These are phyloP conservation scores for Neonectria coccinea DNA, from an alignment of 2,329 filamentous ascomycete genomes.

Conservation along the genomic window DNA sequence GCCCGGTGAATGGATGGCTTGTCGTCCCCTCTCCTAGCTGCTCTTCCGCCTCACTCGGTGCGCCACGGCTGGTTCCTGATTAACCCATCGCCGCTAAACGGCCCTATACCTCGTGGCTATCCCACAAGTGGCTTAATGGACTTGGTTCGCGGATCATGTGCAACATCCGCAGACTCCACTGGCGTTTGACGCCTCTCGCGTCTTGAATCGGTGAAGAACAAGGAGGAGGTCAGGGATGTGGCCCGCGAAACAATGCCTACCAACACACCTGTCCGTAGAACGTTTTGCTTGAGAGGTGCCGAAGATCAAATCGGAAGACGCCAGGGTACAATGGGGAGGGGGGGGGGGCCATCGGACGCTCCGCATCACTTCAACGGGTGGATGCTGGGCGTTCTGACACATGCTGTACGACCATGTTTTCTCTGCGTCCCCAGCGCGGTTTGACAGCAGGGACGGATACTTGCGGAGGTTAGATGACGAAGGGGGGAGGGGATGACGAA, in stretches of 20 bases:
- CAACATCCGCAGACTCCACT: slow-evolving; percentile 48
- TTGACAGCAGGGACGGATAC: slow-evolving; percentile 30
- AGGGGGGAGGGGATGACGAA: slow-evolving; percentile 8
- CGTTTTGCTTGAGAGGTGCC: slow-evolving; percentile 33
- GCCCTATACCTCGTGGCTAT: slow-evolving; percentile 40
- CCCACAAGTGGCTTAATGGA: slow-evolving; percentile 43
- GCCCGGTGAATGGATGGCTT: slow-evolving; percentile 3
- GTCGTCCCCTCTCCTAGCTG: slow-evolving; percentile 8
- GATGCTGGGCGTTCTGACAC: slow-evolving; percentile 39
- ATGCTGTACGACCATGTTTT: slow-evolving; percentile 32
- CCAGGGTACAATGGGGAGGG: slow-evolving; percentile 19
- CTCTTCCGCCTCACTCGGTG: slow-evolving; percentile 15
- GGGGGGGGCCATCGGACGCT: slow-evolving; percentile 13
- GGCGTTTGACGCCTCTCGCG: slow-evolving; percentile 48
- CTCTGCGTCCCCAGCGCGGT: slow-evolving; percentile 24
- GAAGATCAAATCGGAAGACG: slow-evolving; percentile 35
- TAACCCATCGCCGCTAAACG: slow-evolving; percentile 26
- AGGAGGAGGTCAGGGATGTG: slow-evolving; percentile 23
- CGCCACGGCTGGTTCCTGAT: slow-evolving; percentile 20
- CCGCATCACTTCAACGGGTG: slow-evolving; percentile 22
- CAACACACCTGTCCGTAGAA: slow-evolving; percentile 30
- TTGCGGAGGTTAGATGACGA: slow-evolving; percentile 20
- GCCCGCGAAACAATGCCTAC: slow-evolving; percentile 36
- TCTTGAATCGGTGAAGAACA: slow-evolving; percentile 38
- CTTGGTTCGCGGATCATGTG: slow-evolving; percentile 46